Conservation (phyloP, 2,329 filamentous ascomycete species). For the Fusarium irregulare region DNA sequence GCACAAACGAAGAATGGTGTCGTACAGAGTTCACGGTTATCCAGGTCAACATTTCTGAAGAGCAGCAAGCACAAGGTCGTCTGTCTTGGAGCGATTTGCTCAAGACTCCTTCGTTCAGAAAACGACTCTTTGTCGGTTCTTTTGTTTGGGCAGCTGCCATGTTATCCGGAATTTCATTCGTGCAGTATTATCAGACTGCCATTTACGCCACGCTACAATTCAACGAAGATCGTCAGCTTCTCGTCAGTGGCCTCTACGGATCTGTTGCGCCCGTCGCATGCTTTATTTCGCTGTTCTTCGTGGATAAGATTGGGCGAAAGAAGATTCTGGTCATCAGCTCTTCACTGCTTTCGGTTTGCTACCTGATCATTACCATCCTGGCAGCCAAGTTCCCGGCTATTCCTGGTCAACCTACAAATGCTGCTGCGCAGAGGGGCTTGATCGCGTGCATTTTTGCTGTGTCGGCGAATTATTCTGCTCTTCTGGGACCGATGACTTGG, state of each 20-base stretch:
- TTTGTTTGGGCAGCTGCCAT: conserved; percentile 58
- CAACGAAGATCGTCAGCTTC: conserved; percentile 51
- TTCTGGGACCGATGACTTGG: conserved; percentile 56
- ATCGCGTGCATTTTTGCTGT: conserved; percentile 55
- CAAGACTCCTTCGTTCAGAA: conserved; percentile 50
- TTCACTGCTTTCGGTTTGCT: conserved; percentile 51
- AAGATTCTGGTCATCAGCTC: conserved; percentile 54
- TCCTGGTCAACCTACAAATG: conserved; percentile 52
- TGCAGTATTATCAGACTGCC: conserved; percentile 57
- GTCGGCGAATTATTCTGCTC: conserved; percentile 51
- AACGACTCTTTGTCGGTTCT: conserved; percentile 52
- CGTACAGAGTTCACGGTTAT: conserved; percentile 49
- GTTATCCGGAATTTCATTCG: conserved; percentile 56
- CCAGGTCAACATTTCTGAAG: conserved; percentile 52
- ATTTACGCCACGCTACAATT: conserved; percentile 56
- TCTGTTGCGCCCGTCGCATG: conserved; percentile 54
- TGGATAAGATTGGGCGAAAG: conserved; percentile 52
- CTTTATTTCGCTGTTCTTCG: conserved; percentile 53
- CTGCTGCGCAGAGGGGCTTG: conserved; percentile 52
- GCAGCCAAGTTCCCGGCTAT: conserved; percentile 52
- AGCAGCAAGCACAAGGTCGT: conserved; percentile 41
- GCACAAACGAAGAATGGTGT: conserved; percentile 53
- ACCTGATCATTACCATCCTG: conserved; percentile 54
- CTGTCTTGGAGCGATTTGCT: conserved; percentile 51
- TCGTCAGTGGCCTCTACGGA: conserved; percentile 55